Evolutionary conservation across 2,329 filamentous ascomycete genomes (phyloP).

Genomic region (Sarocladium oryzae): DNA sequence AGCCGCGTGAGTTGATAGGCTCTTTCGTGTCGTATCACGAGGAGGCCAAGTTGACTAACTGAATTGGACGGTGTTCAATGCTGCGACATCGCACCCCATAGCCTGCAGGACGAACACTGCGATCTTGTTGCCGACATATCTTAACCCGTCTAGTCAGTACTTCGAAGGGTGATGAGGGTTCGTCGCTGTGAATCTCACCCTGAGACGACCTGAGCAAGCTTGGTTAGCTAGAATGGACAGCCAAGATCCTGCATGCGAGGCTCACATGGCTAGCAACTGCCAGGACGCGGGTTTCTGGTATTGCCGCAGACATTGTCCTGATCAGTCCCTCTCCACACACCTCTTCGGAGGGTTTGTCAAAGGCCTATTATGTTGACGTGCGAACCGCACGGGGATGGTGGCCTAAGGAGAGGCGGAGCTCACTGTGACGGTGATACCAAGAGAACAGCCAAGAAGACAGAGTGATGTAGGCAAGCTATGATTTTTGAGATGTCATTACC

Average conservation of each 20-base stretch:
- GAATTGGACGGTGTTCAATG: slow-evolving; percentile 95
- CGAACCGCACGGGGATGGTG: no score
- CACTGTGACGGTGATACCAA: no score
- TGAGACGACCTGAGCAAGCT: slow-evolving; percentile 34
- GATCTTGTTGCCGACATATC: slow-evolving; percentile 97
- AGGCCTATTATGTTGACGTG: no score
- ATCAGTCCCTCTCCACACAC: background rate
- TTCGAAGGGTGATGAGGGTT: no score
- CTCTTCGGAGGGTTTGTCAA: background rate
- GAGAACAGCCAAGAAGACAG: no score
- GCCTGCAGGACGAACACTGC: slow-evolving; percentile 91
- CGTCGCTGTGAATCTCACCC: slow-evolving; percentile 33
- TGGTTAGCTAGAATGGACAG: slow-evolving; percentile 24
- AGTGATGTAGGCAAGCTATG: no score
- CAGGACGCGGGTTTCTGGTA: slow-evolving; percentile 63
- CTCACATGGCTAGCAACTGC: slow-evolving; percentile 94
- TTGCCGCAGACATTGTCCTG: slow-evolving; percentile 9
- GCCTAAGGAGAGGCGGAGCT: no score
- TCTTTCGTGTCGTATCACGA: no score
- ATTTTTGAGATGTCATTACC: no score
- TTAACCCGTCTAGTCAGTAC: no score
- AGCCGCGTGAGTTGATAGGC: no score
- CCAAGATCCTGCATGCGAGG: slow-evolving; percentile 32
- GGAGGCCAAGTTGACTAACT: no score
- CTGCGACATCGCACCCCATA: slow-evolving; percentile 86